Evolutionary conservation across 306 rosid species (phyloP), one percentile per base, ranked within the genome.

Genomic region (Pyrus communis): DNA sequence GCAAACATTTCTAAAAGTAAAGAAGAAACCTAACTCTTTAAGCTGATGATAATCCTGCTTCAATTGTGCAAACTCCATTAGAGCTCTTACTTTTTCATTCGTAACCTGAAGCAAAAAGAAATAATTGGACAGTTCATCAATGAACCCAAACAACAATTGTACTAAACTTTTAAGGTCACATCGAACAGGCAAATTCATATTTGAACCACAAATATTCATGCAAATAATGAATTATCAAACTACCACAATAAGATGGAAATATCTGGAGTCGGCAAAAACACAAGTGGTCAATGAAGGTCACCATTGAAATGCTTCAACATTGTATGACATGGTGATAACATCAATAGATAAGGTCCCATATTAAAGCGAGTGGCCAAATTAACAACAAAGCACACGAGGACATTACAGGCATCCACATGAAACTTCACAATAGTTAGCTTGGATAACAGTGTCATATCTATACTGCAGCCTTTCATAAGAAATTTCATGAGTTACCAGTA

Each of bases 11-110:
- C 70, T 51, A 63, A 77, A 75, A 83, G 76, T 57, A 64, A 28
- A 69, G 77, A 77, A 69, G 78, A 62, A 82, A 75, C 73, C 91
- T 76, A 85, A 95, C 99, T 89, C 93, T 71, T 86, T 79, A 69
- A 95, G 91, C 71, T 83, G 85, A 18, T 85, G 92, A 81, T 89
- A 84, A 75, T 95, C 96, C 87, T 89, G 93, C 90, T 88, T 92
- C 70, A 92, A 61, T 59, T 88, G 93, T 42, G 99, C 99, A 83
- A 92, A 75, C 74, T 91, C 99, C 92, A 95, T 75, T 38, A 95
- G 90, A 76, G 93, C 97, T 88, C 82, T 88, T 72, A 96, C 99
- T 83, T 96, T 96, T 86, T 96, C 99, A 82, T 92, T 91, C 35
- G 97, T 91, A 81, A 92, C 99, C 99, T 95, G 91, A 69, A 81